phyloP scores from a whole-genome alignment of 352 stramenopile species.

The Lagenidium giganteum region DNA sequence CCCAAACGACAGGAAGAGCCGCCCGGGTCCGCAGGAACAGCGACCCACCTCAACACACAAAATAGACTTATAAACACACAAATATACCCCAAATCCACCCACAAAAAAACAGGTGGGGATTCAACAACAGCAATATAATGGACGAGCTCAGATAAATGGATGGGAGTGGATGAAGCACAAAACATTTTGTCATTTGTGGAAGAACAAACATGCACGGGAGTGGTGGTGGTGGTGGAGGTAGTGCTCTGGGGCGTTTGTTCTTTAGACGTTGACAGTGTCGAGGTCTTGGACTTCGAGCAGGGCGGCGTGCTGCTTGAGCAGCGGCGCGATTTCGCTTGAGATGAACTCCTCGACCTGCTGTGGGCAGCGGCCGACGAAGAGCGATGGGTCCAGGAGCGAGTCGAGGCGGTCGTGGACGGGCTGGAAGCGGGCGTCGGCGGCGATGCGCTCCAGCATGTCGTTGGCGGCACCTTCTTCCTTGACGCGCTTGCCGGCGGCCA shows the following conservation, averaged over 20 bases:
- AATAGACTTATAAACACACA: too few relatives aligned
- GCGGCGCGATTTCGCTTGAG: constrained; percentile 90
- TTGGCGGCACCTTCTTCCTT: constrained; percentile 98
- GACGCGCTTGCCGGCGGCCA: constrained; percentile 96
- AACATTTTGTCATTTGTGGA: too few relatives aligned
- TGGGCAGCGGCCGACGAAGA: constrained; percentile 97
- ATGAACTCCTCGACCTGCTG: constrained; percentile 97
- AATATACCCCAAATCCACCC: too few relatives aligned
- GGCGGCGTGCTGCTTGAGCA: constrained; percentile 88
- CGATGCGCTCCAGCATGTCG: constrained; percentile 97
- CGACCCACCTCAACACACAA: too few relatives aligned
- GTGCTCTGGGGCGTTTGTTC: neutral
- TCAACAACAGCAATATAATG: too few relatives aligned
- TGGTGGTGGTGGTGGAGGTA: too few relatives aligned
- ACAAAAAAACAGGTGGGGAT: too few relatives aligned
- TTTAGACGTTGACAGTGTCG: constrained; percentile 96
- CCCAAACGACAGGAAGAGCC: too few relatives aligned
- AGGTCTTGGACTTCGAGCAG: constrained; percentile 90
- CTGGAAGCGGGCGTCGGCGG: constrained; percentile 91
- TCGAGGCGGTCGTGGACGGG: constrained; percentile 95
- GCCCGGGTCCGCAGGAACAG: too few relatives aligned
- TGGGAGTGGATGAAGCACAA: too few relatives aligned
- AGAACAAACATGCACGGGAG: too few relatives aligned
- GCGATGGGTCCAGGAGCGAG: constrained; percentile 92
- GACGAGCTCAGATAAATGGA: too few relatives aligned